Conservation (phyloP, 768 basidiomycete species). For the Trametes elegans region DNA sequence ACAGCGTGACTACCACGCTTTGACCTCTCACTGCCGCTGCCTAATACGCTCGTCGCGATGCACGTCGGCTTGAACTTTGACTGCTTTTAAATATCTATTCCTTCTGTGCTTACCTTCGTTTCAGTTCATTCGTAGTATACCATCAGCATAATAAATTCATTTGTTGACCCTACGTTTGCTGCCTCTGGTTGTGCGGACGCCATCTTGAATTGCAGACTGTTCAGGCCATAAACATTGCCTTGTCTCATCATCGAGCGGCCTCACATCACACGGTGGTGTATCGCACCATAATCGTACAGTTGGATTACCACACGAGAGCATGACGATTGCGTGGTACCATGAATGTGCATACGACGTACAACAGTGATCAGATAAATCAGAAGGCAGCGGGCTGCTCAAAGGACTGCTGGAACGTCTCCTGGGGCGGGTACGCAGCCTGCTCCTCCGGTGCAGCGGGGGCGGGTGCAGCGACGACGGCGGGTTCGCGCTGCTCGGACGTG, state of each 20-base stretch:
- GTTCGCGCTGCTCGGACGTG: conserved; percentile 85
- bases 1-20: conserved; percentile 38
- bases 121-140: background rate
- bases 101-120: background rate
- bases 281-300: background rate
- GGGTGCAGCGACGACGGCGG: conserved; percentile 45
- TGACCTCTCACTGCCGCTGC: too few relatives aligned
- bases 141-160: background rate
- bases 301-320: conserved; percentile 8
- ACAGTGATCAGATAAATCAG: conserved; percentile 36
- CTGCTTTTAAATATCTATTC: too few relatives aligned
- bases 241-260: too few relatives aligned
- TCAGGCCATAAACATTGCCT: too few relatives aligned
- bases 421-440: conserved; percentile 31
- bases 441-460: conserved; percentile 57
- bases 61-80: too few relatives aligned
- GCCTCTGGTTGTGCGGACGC: too few relatives aligned
- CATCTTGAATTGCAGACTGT: too few relatives aligned
- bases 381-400: conserved; percentile 45
- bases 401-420: conserved; percentile 39
- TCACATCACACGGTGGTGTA: background rate
- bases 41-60: too few relatives aligned
- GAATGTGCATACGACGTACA: conserved; percentile 12
- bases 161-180: too few relatives aligned
- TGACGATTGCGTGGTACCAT: conserved; percentile 10